Conservation (phyloP, 148 eudicot genomes). For the Rhododendron molle region DNA sequence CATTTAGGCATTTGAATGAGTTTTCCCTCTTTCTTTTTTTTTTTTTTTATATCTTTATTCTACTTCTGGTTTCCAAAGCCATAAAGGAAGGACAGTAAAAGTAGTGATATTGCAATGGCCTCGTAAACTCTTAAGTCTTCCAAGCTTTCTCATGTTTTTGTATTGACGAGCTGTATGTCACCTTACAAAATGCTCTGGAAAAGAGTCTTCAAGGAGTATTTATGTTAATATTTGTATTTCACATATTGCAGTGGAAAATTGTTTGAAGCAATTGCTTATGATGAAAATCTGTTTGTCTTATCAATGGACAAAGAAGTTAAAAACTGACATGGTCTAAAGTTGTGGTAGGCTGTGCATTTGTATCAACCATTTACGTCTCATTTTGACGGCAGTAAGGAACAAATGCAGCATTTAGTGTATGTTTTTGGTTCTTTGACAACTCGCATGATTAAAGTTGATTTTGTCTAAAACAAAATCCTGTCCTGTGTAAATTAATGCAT, state of each 20-base stretch:
- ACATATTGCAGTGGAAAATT: not conserved
- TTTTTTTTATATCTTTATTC: not conserved
- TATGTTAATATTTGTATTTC: not conserved
- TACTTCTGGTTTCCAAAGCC: not conserved
- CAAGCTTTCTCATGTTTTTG: not conserved
- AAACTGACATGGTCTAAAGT: not conserved
- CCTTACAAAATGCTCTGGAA: not conserved
- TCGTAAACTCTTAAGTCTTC: not conserved
- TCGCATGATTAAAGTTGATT: not conserved
- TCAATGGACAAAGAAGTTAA: not conserved
- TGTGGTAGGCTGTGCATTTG: not conserved
- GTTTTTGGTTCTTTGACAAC: not conserved
- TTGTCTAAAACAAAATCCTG: not conserved
- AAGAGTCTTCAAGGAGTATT: not conserved
- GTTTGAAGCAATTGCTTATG: not conserved
- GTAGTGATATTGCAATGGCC: not conserved
- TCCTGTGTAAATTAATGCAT: not conserved
- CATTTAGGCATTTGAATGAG: not conserved
- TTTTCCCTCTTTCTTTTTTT: not conserved
- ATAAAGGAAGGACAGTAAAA: not conserved
- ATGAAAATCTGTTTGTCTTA: not conserved
- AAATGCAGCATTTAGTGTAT: not conserved
- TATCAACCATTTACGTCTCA: not conserved
- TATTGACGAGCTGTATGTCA: not conserved
- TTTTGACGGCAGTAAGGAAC: not conserved